Evolutionary conservation across 176 grass and related monocot species (phyloP), one percentile per base, ranked within the genome.

Genomic region (Rhipidocladum racemiflorum): DNA sequence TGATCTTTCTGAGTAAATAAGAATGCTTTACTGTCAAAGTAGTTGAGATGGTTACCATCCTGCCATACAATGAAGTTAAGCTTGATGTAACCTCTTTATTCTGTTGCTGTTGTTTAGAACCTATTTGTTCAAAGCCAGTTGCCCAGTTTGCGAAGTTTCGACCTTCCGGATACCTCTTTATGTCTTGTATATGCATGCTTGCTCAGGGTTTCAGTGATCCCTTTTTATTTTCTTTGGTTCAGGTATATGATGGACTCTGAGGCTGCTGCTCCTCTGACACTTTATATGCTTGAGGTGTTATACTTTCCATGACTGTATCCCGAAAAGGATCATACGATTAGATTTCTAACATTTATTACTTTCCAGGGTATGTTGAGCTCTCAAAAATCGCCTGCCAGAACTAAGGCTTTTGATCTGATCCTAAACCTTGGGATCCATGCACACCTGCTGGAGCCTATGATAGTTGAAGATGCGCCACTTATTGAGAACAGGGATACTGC

Each of bases 271-370:
- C 89, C 96, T 36, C 88, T 98, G 69, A 90, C 92, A 88, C 92
- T 95, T 81, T 98, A 95, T 86, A 95, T 98, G 96, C 88, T 98
- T 70, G 95, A 98, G 95, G 95, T 98, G 57, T 39, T 81, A 66
- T 89, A 59, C 63, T 64, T 65, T 85, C 35, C 16, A 65, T 65
- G 56, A 83, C 11, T 62, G 50, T 69, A 64, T 64, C 51, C 6
- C 10, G 20, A 85, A 68, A 75, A 62, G 44, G 20, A 78, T 27
- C 16, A 27, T 32, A 74, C 14, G 18, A 49, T 64, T 42, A 29
- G 13, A 42, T 88, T 56, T 79, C 70, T 88, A 20, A 88, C 83
- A 62, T 80, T 70, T 44, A n/a, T 80, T 71, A 71, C 64, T 32
- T 84, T 75, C 84, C 81, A 98, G 96, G 90, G 92, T 42, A 95